phyloP scores from a whole-genome alignment of 2,329 filamentous ascomycete species.

The Fusarium bactridioides region DNA sequence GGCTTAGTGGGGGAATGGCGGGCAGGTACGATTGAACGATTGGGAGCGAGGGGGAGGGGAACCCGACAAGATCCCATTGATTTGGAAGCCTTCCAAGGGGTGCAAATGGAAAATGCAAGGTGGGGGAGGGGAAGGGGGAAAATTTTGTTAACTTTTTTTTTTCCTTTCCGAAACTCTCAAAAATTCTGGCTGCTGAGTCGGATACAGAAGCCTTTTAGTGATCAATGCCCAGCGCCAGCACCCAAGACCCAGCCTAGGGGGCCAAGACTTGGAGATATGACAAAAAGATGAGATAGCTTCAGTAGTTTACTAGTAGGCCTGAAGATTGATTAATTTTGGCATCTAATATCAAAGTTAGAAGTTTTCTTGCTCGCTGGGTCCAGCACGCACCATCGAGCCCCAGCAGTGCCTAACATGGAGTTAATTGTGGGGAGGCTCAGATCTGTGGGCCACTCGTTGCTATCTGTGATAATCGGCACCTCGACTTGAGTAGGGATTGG shows the following conservation, averaged over 20 bases:
- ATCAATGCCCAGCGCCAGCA: constrained; percentile 32
- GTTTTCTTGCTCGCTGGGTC: not conserved
- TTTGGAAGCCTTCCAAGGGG: constrained; percentile 23
- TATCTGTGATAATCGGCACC: constrained; percentile 7
- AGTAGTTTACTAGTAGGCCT: not conserved
- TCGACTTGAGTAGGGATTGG: not conserved
- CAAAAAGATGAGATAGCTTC: not conserved
- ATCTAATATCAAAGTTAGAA: not conserved
- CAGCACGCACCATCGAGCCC: constrained; percentile 24
- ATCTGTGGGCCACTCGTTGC: constrained; percentile 9
- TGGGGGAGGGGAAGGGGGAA: constrained; percentile 24
- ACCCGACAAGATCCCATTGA: constrained; percentile 21
- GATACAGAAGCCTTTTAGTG: constrained; percentile 29
- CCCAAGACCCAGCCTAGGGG: not conserved
- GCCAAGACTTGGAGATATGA: not conserved
- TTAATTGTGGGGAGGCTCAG: constrained; percentile 18
- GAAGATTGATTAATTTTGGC: not conserved
- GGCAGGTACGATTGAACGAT: constrained; percentile 33
- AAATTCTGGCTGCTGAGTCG: constrained; percentile 23
- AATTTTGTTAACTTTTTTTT: constrained; percentile 34
- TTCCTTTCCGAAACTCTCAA: constrained; percentile 14
- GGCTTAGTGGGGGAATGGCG: constrained; percentile 40
- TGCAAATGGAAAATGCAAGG: constrained; percentile 7
- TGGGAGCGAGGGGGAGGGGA: constrained; percentile 37
- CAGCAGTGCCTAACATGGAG: constrained; percentile 34